phyloP scores from a whole-genome alignment of 495 filamentous ascomycete species.

The Neurospora sp. region DNA sequence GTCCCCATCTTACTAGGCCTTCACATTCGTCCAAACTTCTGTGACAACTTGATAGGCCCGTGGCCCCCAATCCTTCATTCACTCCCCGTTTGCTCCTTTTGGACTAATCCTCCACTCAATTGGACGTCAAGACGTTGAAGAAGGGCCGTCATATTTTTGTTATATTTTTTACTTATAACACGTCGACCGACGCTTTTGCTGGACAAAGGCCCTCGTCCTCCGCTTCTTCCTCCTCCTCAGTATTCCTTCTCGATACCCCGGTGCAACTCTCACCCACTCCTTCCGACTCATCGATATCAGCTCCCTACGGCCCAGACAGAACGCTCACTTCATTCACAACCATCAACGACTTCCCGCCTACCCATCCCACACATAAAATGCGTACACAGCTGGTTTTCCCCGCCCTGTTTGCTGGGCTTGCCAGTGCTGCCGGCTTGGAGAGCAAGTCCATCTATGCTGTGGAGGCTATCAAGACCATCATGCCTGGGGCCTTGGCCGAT shows the following conservation, averaged over 20 bases:
- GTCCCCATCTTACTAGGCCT: background rate
- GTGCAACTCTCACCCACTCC: background rate
- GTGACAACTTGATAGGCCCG: background rate
- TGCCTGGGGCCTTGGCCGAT: conserved; percentile 39
- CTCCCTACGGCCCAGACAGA: background rate
- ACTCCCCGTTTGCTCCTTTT: background rate
- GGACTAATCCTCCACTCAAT: background rate
- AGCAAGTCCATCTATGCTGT: conserved; percentile 14
- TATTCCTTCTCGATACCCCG: background rate
- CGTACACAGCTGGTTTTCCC: background rate
- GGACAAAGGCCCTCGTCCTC: background rate
- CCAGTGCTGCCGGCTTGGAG: background rate
- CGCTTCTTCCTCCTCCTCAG: background rate
- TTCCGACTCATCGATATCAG: background rate
- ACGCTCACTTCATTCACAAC: background rate
- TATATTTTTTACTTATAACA: background rate
- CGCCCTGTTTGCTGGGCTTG: background rate
- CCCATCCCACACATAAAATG: background rate
- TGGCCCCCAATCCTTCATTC: background rate
- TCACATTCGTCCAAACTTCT: background rate
- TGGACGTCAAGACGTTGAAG: background rate
- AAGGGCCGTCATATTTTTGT: background rate
- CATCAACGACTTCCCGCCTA: background rate
- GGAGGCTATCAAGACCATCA: conserved; percentile 40
- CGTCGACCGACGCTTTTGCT: background rate